phyloP scores from a whole-genome alignment of 2,329 filamentous ascomycete species.

The Aphanocladium album region DNA sequence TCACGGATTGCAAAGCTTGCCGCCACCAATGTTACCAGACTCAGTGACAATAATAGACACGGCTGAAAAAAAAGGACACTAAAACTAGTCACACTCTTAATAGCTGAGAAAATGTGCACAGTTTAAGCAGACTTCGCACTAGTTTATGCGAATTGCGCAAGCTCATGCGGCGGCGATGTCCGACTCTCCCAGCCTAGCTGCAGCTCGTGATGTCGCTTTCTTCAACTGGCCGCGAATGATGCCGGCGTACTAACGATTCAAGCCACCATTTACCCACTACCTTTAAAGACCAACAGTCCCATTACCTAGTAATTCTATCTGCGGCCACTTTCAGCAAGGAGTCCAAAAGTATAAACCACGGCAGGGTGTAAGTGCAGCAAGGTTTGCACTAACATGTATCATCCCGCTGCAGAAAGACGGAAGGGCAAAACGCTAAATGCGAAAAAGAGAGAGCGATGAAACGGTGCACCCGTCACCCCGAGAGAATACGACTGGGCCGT shows the following conservation, averaged over 20 bases:
- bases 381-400: background rate
- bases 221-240: background rate
- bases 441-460: background rate
- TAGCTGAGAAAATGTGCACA: background rate
- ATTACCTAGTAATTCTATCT: background rate
- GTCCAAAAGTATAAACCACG: background rate
- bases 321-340: background rate
- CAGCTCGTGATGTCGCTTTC: background rate
- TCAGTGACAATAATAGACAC: background rate
- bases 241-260: too few relatives aligned
- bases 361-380: background rate
- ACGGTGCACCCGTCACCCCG: background rate
- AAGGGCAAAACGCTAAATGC: background rate
- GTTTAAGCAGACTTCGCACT: background rate
- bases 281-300: background rate
- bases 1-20: background rate
- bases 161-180: background rate
- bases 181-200: background rate
- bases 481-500: background rate
- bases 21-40: background rate
- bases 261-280: background rate
- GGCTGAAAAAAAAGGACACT: background rate
- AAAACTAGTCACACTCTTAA: background rate
- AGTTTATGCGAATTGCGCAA: background rate
- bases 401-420: background rate